phyloP scores from a whole-genome alignment of 2,329 filamentous ascomycete genomes.

The Sclerotinia sclerotiorum region DNA sequence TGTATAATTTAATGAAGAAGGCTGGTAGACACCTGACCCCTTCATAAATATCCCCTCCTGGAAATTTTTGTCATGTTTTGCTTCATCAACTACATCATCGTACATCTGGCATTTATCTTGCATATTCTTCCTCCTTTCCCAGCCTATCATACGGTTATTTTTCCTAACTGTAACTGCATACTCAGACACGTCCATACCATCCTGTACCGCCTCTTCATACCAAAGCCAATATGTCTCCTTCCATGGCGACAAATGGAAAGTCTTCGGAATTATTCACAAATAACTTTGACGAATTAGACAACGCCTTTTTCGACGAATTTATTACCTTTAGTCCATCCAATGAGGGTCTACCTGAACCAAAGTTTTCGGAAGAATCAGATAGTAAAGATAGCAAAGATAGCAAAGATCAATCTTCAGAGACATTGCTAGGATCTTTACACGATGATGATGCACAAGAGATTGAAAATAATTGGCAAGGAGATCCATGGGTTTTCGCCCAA shows the following conservation, averaged over 20 bases:
- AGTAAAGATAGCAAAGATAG: conserved; percentile 43
- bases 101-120: conserved; percentile 31
- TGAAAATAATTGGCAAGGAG: conserved; percentile 27
- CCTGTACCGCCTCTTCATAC: conserved; percentile 19
- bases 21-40: conserved; percentile 33
- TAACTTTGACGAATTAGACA: conserved; percentile 52
- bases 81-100: conserved; percentile 27
- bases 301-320: conserved; percentile 64
- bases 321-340: conserved; percentile 57
- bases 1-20: conserved; percentile 34
- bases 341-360: conserved; percentile 50
- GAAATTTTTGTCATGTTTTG: conserved; percentile 33
- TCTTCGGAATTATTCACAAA: conserved; percentile 51
- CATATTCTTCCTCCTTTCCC: conserved; percentile 22
- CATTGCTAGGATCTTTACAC: conserved; percentile 29
- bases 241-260: conserved; percentile 45
- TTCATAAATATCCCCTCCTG: conserved; percentile 38
- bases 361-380: conserved; percentile 49
- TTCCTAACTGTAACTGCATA: conserved; percentile 24
- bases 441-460: conserved; percentile 26
- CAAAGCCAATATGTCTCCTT: conserved; percentile 34
- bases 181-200: conserved; percentile 23
- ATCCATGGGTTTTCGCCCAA: conserved; percentile 27
- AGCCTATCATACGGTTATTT: conserved; percentile 21
- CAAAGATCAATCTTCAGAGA: conserved; percentile 31